Evolutionary conservation across 192 early-diverging fungal species (phyloP), one percentile per base, ranked within the genome.

Genomic region (Oehlia diaphana): DNA sequence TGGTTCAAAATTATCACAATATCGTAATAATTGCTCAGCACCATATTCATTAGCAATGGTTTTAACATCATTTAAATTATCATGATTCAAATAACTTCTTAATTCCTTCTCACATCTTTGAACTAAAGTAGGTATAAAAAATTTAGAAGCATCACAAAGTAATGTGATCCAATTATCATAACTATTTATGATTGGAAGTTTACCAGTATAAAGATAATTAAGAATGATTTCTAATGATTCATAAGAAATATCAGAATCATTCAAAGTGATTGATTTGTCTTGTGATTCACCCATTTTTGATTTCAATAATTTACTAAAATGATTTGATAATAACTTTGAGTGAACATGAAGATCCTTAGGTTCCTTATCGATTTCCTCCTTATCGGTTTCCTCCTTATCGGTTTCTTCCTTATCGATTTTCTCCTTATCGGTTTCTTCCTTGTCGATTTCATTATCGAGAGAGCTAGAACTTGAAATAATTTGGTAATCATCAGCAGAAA

Each of bases 91-190:
- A 14, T 19, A 69, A 16, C 8, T 31, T 39, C 19, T 69, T 9
- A 69, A 19, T 39, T 3, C 67, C 33, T 42, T 69, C 39, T 69
- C 67, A 69, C 67, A 69, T 9, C 67, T 69, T 37, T 69, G 67
- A 69, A 69, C 42, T 69, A 69, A 68, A 35, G 26, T 19, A 19
- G 33, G 66, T 35, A 68, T 68, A 19, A 68, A 19, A 19, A 68
- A 68, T 68, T 33, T 68, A 14, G 66, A 68, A 68, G 66, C 66
- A 37, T 7, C 35, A 16, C 16, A 14, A 19, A 68, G 7, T 39
- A 69, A 69, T n/a, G 13, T 26, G 6, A 39, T 2, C 67, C 67
- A 69, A 8, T 69, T 19, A 69, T 69, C 67, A 69, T 19, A 37
- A 21, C 1, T 39, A 7, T 12, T 2, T 4, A 69, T 69, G 1